Conservation (phyloP, 176 grass and related monocot species). For the Pharus latifolius region DNA sequence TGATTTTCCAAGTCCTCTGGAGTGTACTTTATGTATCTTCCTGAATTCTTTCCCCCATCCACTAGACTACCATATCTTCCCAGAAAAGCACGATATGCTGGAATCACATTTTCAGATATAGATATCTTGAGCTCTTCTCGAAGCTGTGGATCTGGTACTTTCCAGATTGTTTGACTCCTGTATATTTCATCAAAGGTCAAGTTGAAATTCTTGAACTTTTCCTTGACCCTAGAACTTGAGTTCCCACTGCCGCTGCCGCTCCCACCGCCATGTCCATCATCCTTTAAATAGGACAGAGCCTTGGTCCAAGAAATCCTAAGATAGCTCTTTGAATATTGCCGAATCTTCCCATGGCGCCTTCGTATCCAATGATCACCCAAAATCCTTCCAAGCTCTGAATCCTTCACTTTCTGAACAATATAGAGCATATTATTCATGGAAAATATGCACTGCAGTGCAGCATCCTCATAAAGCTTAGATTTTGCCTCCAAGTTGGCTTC, state of each 20-base stretch:
- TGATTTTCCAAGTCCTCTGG: slow-evolving; percentile 83
- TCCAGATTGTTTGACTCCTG: slow-evolving; percentile 80
- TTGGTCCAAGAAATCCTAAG: slow-evolving; percentile 90
- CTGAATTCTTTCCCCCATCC: slow-evolving; percentile 59
- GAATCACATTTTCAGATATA: slow-evolving; percentile 89
- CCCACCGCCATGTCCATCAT: slow-evolving; percentile 48
- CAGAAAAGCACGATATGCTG: slow-evolving; percentile 87
- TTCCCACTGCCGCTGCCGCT: slow-evolving; percentile 48
- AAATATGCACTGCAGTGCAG: slow-evolving; percentile 80
- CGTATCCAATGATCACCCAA: slow-evolving; percentile 84
- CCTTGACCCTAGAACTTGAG: slow-evolving; percentile 68
- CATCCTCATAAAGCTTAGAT: slow-evolving; percentile 83
- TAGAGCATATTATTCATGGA: slow-evolving; percentile 94
- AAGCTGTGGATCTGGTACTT: slow-evolving; percentile 78
- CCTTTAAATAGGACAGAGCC: slow-evolving; percentile 76
- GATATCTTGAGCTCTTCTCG: slow-evolving; percentile 95
- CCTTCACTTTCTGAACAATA: slow-evolving; percentile 77
- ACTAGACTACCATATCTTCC: slow-evolving; percentile 74
- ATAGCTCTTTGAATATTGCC: slow-evolving; percentile 76
- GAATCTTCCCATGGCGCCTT: slow-evolving; percentile 59
- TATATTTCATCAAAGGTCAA: slow-evolving; percentile 82
- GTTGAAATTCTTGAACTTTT: slow-evolving; percentile 93
- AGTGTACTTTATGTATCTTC: slow-evolving; percentile 75
- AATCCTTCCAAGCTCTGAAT: slow-evolving; percentile 83
- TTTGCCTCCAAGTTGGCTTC: slow-evolving; percentile 91